These are phyloP conservation scores for Stephania japonica DNA, from an alignment of 164 flowering plant genomes.

Conservation along the genomic window DNA sequence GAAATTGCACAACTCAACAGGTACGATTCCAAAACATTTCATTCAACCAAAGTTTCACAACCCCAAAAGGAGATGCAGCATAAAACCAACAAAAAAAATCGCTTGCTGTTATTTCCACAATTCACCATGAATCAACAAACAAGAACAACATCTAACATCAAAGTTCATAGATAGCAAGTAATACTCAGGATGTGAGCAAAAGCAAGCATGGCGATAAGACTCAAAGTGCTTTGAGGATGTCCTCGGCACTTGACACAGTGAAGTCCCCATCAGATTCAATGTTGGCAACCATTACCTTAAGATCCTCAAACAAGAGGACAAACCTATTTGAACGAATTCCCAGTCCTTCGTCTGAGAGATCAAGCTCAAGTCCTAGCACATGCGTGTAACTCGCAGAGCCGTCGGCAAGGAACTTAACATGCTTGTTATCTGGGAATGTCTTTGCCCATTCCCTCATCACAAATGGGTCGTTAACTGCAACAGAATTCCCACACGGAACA, in stretches of 20 bases:
- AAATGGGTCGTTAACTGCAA: conserved; percentile 88
- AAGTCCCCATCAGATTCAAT: conserved; percentile 80
- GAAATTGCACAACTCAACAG: background rate
- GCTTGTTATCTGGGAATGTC: conserved; percentile 74
- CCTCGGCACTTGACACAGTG: conserved; percentile 80
- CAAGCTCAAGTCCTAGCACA: conserved; percentile 88
- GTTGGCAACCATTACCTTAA: conserved; percentile 72
- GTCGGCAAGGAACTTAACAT: conserved; percentile 86
- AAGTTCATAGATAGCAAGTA: background rate
- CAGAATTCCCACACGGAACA: background rate
- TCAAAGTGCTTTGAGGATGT: conserved; percentile 73
- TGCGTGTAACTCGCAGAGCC: conserved; percentile 73
- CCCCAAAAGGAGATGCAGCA: background rate
- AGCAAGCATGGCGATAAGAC: background rate
- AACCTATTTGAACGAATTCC: conserved; percentile 79
- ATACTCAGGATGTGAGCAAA: background rate
- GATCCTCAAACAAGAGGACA: conserved; percentile 72
- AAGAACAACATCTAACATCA: background rate
- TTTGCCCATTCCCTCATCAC: conserved; percentile 98
- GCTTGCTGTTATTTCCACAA: background rate
- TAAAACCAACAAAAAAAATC: background rate
- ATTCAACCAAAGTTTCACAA: background rate
- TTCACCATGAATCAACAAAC: background rate
- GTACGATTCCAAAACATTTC: background rate
- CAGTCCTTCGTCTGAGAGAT: conserved; percentile 75